phyloP scores from a whole-genome alignment of 192 early-diverging fungal species.

The Rhizophagus prolifer region DNA sequence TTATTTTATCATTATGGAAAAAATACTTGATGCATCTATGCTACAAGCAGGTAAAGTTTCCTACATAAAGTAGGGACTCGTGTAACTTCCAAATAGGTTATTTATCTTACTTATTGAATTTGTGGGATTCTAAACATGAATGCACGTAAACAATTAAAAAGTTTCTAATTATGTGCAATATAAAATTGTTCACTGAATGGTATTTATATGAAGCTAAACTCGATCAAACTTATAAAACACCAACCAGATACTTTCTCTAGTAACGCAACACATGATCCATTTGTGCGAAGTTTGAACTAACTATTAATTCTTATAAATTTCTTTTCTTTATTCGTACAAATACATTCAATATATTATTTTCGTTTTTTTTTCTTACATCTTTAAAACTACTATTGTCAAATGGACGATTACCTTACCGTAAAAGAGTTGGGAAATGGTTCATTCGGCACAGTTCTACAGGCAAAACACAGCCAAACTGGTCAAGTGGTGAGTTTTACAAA shows the following conservation, averaged over 20 bases:
- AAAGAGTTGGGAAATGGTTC: constrained; percentile 81
- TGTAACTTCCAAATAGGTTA: neutral
- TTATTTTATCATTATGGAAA: constrained; percentile 23
- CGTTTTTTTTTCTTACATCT: neutral
- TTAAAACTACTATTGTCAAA: neutral
- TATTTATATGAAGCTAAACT: too few relatives aligned
- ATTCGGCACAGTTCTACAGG: constrained; percentile 77
- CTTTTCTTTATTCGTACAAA: too few relatives aligned
- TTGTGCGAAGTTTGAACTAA: too few relatives aligned
- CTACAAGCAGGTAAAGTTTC: constrained; percentile 27
- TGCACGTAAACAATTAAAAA: too few relatives aligned
- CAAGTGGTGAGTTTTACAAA: constrained; percentile 57
- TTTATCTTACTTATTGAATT: neutral
- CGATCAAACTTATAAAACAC: too few relatives aligned
- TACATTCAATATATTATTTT: too few relatives aligned
- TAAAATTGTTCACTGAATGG: too few relatives aligned
- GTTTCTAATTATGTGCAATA: too few relatives aligned
- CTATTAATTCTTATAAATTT: too few relatives aligned
- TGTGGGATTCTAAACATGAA: neutral
- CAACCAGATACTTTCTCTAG: too few relatives aligned
- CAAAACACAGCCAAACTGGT: constrained; percentile 60
- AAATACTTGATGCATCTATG: constrained; percentile 10
- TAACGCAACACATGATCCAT: too few relatives aligned
- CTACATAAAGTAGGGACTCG: constrained; percentile 18
- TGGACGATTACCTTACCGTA: constrained; percentile 60